Evolutionary conservation across 2,329 filamentous ascomycete genomes (phyloP), one percentile per base, ranked within the genome.

Genomic region (Fusarium ambrosium): DNA sequence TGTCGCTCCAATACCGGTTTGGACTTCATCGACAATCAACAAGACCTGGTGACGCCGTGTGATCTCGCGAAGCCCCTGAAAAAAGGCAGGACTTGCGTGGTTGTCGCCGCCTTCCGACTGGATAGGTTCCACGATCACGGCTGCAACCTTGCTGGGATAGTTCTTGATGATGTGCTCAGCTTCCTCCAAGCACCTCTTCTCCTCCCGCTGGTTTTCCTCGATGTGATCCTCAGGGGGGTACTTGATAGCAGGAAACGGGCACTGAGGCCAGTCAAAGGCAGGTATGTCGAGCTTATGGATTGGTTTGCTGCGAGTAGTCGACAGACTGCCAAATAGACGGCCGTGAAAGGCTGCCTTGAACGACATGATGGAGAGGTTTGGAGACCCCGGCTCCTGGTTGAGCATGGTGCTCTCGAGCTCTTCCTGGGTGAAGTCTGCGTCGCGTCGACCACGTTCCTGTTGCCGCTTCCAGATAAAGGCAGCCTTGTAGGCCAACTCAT

Each of bases 221-320:
- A 84, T 91, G 84, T 96, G 90, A 77, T 94, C 86, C 76, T 95
- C 92, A 11, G 97, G 91, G 0, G 95, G 95, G 84, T 97, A 97
- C 85, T 95, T 95, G 80, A 96, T 89, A 71, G 85, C 80, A 5
- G 95, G 95, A 88, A 98, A 98, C 64, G 93, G 90, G 24, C 94
- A 94, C 83, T 95, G 94, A 18, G 95, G 95, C 95, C 95, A 98
- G 88, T 97, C 93, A 81, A 98, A 98, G 79, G 95, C 93, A 27
- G 95, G 95, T 79, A 98, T 97, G 82, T 98, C 95, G 78, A 98
- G 87, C 87, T 98, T 98, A 89, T 98, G 95, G 82, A 97, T 95
- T 58, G 95, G 90, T 89, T 98, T 98, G 84, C 92, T 95, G 82
- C 95, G 93, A 8, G 95, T 98, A 66, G 95, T 97, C 72, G 93